Conservation (phyloP, 768 basidiomycete species). For the Cystobasidiopsis lactophilus region DNA sequence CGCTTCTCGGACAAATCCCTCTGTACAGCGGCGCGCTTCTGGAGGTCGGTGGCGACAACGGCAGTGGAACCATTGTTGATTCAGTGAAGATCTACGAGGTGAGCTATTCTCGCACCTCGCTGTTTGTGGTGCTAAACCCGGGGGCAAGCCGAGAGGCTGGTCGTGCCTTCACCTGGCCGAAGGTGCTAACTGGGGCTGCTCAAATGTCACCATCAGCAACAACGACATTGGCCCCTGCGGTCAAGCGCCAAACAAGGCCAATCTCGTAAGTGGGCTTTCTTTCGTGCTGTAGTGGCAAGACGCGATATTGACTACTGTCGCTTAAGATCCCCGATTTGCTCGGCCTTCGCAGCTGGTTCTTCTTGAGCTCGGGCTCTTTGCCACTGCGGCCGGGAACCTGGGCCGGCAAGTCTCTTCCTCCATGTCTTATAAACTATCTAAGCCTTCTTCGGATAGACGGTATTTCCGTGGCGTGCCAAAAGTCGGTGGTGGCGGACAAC, state of each 20-base stretch:
- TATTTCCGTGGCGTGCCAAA: conserved; percentile 19
- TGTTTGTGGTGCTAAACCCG: neutral
- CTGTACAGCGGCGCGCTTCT: conserved; percentile 8
- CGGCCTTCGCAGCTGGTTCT: too few species aligned
- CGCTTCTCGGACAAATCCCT: conserved; percentile 4
- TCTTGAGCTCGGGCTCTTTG: too few species aligned
- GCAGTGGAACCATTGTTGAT: conserved; percentile 11
- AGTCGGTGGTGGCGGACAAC: conserved; percentile 17
- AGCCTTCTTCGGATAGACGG: too few species aligned
- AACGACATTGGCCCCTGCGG: conserved; percentile 18
- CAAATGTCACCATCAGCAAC: conserved; percentile 14
- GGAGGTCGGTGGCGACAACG: conserved; percentile 17
- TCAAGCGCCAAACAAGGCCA: conserved; percentile 11
- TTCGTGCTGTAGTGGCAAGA: neutral
- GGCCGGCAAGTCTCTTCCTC: too few species aligned
- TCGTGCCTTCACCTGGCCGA: too few species aligned
- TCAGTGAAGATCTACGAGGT: conserved; percentile 16
- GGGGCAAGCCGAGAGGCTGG: conserved; percentile 13
- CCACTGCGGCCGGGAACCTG: too few species aligned
- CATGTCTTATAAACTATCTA: too few species aligned
- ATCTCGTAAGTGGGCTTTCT: conserved; percentile 8
- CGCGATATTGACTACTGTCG: neutral
- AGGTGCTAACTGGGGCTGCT: conserved; percentile 4
- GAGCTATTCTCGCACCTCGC: neutral
- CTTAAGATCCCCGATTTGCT: neutral